Evolutionary conservation across 2,329 filamentous ascomycete species (phyloP).

Genomic region (Exophiala xenobiotica): DNA sequence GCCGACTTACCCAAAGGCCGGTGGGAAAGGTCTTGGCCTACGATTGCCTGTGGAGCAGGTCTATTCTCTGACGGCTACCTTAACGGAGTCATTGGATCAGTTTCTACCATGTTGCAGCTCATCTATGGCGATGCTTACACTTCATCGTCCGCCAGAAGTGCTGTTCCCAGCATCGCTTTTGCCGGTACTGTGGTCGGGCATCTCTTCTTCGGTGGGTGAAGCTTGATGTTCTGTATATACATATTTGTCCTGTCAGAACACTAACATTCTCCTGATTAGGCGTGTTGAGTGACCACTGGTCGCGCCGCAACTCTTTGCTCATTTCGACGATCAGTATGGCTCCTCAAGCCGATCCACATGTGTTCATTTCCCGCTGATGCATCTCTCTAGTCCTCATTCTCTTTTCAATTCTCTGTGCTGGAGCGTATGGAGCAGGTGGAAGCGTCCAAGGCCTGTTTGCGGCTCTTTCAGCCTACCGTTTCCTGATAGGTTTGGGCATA

Average conservation of each 20-base stretch:
- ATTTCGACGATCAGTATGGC: conserved; percentile 64
- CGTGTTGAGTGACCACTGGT: conserved; percentile 78
- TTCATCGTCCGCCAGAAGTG: conserved; percentile 65
- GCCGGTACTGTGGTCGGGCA: conserved; percentile 84
- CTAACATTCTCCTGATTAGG: neutral
- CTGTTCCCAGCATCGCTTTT: conserved; percentile 79
- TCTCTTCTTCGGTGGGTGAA: conserved; percentile 64
- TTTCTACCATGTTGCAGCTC: conserved; percentile 69
- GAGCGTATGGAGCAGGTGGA: conserved; percentile 71
- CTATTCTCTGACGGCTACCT: conserved; percentile 25
- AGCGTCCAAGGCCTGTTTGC: conserved; percentile 70
- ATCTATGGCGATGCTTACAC: conserved; percentile 69
- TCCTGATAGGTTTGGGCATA: conserved; percentile 78
- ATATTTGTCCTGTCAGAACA: neutral
- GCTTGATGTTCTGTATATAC: neutral
- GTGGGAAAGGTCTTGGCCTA: conserved; percentile 65
- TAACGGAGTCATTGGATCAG: conserved; percentile 77
- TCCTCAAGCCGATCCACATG: neutral
- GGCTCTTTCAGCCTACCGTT: conserved; percentile 77
- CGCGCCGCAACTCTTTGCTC: conserved; percentile 76
- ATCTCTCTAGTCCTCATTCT: conserved; percentile 62
- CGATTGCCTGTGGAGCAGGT: conserved; percentile 83
- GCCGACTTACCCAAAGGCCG: conserved; percentile 35
- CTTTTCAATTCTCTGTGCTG: conserved; percentile 77
- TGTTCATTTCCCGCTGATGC: neutral